Base-by-base conservation (phyloP, 2,329 filamentous ascomycete species). In the Blumeria graminis region DNA sequence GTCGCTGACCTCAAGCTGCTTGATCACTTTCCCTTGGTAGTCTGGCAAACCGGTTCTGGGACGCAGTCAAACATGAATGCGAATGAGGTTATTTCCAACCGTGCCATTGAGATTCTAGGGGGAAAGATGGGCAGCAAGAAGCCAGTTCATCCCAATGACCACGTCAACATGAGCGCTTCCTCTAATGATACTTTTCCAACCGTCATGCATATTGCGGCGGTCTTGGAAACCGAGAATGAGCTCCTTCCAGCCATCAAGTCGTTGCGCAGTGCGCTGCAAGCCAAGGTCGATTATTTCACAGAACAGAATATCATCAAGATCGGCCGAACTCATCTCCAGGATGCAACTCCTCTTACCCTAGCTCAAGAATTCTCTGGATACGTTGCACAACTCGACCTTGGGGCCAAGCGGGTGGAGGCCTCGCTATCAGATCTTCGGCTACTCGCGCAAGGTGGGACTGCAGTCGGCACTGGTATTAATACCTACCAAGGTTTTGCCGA, bases 121-220 rank as follows among this genome's bases (percentile, higher is more conserved):
- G 92, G 92, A 65, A 77, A 77, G 62, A 94, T 88, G 86, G 92
- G 92, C 64, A 82, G 76, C 78, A 96, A 96, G 82, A 94, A 93
- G 76, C 92, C 92, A 33, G 92, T 98, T 61, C 92, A 98, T 74
- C 92, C 92, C 66, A 98, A 96, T 72, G 92, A 98, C 75, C 92
- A 98, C 71, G 92, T 98, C 71, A 98, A 98, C 80, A 94, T 94
- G 81, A 93, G 86, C 62, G 92, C 92, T 64, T 95, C 88, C 54
- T 96, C 92, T 66, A 98, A 98, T 75, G 92, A 98, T 70, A 95
- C 90, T 64, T 98, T 98, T 80, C 92, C 92, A 45, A 96, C 92
- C 62, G 92, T 95, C 69, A 98, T 98, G 92, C 92, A 96, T 76
- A 95, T 98, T 68, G 90, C 92, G 59, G 90, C 90, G 61, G 89